Base-by-base conservation (phyloP, 2,329 filamentous ascomycete genomes). In the Trichoderma sp. region DNA sequence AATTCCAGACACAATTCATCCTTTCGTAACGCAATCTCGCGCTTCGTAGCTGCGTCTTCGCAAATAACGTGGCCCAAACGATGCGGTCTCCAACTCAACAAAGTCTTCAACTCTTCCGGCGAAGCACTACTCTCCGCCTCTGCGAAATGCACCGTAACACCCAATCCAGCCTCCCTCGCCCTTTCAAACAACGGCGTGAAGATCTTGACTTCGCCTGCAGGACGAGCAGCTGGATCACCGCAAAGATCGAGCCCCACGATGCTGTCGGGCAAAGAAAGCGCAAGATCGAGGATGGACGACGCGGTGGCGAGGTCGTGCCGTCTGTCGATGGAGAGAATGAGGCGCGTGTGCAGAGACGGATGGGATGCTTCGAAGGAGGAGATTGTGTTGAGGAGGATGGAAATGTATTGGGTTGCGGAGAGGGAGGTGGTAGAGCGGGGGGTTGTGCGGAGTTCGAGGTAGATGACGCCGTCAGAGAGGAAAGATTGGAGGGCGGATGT, bases 51-150 rank as follows among this genome's bases (percentile, higher is more conserved):
- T 1, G 90, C 86, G 0, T 89, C 86, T 2, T 94, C 90, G 78
- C 93, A 89, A 68, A 95, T 94, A 11, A 94, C 92, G 81, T 96
- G 93, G 0, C 93, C 93, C 11, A 97, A 81, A 7, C 93, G 83
- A 72, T 90, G 86, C 0, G 93, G 93, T 58, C 80, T 74, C 85
- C 90, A 95, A 0, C 82, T 83, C 57, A 97, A 84, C 68, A 96
- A 80, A 1, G 85, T 87, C 13, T 83, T 79, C 15, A 95, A 83
- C 82, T 96, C 93, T 7, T 82, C 79, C 2, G 85, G 82, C 3
- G 85, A 85, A 0, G 86, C 86, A 9, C 88, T 90, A 3, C 82
- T 81, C 58, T 86, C 84, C 1, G 88, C 85, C 80, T 96, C 93
- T 2, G 91, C 93, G 78, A 96, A 96, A 79, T 96, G 93, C 67